A percentile compares a stretch with the other conserved stretches of the same genome.
phyloP scores from a whole-genome alignment of 2,329 filamentous ascomycete species.

The Colletotrichum cuscutae region DNA sequence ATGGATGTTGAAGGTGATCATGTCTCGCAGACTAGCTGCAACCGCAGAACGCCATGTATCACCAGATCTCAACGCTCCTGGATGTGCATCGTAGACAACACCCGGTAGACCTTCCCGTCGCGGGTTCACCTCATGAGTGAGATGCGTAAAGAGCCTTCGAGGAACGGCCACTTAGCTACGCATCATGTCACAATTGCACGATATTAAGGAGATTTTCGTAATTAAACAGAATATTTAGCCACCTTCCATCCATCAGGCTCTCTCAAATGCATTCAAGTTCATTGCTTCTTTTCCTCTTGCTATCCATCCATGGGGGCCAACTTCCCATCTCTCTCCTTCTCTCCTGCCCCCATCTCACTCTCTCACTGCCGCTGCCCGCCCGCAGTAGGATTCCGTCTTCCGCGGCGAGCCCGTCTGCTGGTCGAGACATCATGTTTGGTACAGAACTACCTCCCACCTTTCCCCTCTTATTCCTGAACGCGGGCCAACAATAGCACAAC shows the following conservation, averaged over 20 bases:
- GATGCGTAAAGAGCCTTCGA: not conserved
- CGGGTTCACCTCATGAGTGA: not conserved
- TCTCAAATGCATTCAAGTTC: constrained; percentile 36
- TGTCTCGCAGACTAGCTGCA: not conserved
- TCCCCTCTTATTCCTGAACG: constrained; percentile 18
- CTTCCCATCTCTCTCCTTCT: constrained; percentile 1
- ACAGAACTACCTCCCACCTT: constrained; percentile 24
- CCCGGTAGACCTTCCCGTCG: not conserved
- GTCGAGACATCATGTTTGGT: constrained; percentile 32
- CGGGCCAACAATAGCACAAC: constrained; percentile 27
- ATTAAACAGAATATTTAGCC: constrained; percentile 37
- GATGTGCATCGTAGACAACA: not conserved
- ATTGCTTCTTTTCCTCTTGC: constrained; percentile 36
- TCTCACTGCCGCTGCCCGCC: not conserved
- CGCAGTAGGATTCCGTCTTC: not conserved
- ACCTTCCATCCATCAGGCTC: constrained; percentile 30
- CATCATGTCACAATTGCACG: not conserved
- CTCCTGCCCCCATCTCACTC: not conserved
- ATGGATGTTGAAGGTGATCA: not conserved
- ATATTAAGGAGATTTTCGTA: constrained; percentile 35
- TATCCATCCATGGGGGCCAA: constrained; percentile 32
- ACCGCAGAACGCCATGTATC: not conserved
- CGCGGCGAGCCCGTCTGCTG: constrained; percentile 14
- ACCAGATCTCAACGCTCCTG: not conserved
- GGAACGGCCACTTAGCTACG: not conserved